Conservation (phyloP, 177 flowering plant species). For the Vitis hybrid region DNA sequence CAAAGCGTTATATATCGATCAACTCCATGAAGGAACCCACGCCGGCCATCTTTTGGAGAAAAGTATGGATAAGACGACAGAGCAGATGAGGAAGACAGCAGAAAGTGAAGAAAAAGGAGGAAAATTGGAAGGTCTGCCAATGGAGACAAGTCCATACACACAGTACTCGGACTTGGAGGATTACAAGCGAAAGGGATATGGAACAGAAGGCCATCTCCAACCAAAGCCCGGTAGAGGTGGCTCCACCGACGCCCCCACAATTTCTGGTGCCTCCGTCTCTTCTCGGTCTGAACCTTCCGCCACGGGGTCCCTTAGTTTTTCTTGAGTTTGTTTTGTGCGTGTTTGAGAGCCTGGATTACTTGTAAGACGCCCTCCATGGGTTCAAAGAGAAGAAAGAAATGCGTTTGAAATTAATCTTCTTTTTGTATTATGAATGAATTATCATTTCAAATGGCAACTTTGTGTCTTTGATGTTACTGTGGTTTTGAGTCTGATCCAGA, state of each 20-base stretch:
- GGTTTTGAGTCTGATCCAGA: no score
- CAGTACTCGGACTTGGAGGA: constrained; percentile 65
- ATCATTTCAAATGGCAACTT: no score
- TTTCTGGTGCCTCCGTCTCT: constrained; percentile 30
- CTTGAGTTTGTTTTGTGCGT: not conserved
- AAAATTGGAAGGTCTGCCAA: constrained; percentile 41
- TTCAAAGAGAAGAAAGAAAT: not conserved
- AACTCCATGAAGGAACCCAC: no score
- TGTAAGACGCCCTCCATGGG: no score
- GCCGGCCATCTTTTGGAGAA: no score
- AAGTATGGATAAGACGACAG: no score
- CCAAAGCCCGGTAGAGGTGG: constrained; percentile 41
- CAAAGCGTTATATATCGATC: no score
- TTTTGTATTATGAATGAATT: no score
- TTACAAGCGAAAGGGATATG: constrained; percentile 65
- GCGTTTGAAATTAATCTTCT: not conserved
- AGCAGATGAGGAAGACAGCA: not conserved
- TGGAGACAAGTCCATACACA: constrained; percentile 65
- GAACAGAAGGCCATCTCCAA: constrained; percentile 60
- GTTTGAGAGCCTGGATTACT: no score
- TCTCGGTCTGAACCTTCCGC: constrained; percentile 2
- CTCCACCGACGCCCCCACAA: constrained; percentile 69
- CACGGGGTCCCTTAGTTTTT: constrained; percentile 23
- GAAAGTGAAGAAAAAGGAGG: constrained; percentile 13
- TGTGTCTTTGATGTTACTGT: no score